These are phyloP conservation scores for Diutina ranongensis DNA, from an alignment of 1,139 yeast species.

Conservation along the genomic window DNA sequence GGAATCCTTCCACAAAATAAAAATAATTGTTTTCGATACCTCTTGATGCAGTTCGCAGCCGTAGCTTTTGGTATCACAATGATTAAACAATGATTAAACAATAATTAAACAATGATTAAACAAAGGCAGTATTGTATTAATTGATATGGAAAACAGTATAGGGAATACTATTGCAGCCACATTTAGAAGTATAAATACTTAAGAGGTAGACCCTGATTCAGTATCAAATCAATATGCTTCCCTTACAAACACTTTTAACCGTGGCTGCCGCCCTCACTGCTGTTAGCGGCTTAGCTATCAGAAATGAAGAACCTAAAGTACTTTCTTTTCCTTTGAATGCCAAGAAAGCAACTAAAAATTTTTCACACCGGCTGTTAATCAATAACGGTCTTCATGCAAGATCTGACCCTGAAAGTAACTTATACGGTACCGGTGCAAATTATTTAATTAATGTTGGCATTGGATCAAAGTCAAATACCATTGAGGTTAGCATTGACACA, in stretches of 20 bases:
- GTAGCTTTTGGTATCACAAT: too few species aligned
- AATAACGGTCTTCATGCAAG: background rate
- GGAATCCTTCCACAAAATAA: too few species aligned
- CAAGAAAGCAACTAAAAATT: background rate
- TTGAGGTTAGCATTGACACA: constrained; percentile 9
- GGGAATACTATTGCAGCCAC: too few species aligned
- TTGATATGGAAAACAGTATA: too few species aligned
- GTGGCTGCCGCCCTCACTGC: background rate
- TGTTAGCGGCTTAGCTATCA: background rate
- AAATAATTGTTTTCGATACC: too few species aligned
- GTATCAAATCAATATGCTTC: too few species aligned
- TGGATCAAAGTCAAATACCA: constrained; percentile 8
- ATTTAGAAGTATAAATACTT: too few species aligned
- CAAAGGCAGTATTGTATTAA: too few species aligned
- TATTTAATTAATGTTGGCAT: background rate
- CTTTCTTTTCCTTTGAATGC: background rate
- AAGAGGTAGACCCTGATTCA: too few species aligned
- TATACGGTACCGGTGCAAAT: background rate
- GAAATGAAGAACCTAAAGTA: background rate
- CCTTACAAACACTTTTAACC: background rate
- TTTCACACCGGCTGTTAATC: background rate
- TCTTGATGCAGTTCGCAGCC: too few species aligned
- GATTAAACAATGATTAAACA: too few species aligned
- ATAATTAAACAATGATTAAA: too few species aligned
- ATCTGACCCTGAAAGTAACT: background rate